Percentiles rank a stretch among this genome's conserved stretches.
Evolutionary conservation across 768 basidiomycete genomes (phyloP).

Genomic region (Kwoniella mangroviensis): DNA sequence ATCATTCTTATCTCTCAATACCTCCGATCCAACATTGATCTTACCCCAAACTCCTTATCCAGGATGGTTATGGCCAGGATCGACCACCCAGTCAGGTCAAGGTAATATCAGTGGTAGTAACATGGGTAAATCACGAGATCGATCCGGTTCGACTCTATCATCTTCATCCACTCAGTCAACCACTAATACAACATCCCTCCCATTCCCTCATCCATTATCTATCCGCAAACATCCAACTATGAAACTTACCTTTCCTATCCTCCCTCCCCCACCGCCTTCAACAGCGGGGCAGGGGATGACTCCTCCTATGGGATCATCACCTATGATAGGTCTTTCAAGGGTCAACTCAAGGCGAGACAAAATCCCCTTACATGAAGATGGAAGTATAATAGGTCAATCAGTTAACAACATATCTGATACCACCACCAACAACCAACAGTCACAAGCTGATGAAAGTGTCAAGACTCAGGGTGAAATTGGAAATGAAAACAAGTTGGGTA

Average conservation of each 20-base stretch:
- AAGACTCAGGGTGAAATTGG: not conserved
- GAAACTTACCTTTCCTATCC: constrained; percentile 39
- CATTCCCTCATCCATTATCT: constrained; percentile 45
- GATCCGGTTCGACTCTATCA: constrained; percentile 1
- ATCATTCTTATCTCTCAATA: constrained; percentile 28
- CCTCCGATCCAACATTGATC: constrained; percentile 17
- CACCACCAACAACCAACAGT: not conserved
- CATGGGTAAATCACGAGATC: not conserved
- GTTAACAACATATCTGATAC: not conserved
- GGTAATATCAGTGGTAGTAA: not conserved
- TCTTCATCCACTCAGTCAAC: not conserved
- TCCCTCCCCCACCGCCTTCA: constrained; percentile 10
- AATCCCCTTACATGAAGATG: not conserved
- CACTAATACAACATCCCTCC: not conserved
- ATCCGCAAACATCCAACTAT: constrained; percentile 47
- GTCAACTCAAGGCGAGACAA: constrained; percentile 8
- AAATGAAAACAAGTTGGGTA: constrained; percentile 6
- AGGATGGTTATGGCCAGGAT: constrained; percentile 46
- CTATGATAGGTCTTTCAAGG: constrained; percentile 4
- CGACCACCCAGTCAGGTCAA: not conserved
- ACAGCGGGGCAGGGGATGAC: not conserved
- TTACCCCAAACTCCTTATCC: constrained; percentile 45
- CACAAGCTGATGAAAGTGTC: not conserved
- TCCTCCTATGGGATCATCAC: constrained; percentile 15
- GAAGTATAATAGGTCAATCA: not conserved